A percentile compares a stretch with the other conserved stretches of the same genome.
phyloP scores from a whole-genome alignment of 305 asterid species.

The Rubia occidens region DNA sequence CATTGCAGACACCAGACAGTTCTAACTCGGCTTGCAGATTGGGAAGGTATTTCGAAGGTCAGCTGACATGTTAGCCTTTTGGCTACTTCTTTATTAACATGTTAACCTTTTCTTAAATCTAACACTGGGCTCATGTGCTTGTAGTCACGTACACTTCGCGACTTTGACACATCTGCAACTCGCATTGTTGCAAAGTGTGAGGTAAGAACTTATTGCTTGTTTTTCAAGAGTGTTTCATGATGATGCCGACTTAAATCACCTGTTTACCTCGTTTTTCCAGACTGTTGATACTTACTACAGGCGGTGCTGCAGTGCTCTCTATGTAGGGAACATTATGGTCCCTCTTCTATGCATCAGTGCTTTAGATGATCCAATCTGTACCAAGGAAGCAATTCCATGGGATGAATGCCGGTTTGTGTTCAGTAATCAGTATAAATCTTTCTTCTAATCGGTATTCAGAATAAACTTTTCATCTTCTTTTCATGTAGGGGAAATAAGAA shows the following conservation, averaged over 20 bases:
- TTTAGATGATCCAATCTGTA: constrained; percentile 89
- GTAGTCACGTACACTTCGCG: constrained; percentile 69
- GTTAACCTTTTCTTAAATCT: neutral
- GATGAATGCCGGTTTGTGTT: constrained; percentile 80
- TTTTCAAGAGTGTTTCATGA: neutral
- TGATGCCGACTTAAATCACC: constrained; percentile 16
- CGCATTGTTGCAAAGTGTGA: constrained; percentile 69
- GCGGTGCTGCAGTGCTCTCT: constrained; percentile 62
- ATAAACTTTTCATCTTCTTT: neutral
- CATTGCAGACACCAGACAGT: constrained; percentile 65
- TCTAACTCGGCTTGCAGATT: constrained; percentile 75
- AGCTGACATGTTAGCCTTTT: constrained; percentile 10
- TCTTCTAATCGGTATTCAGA: neutral
- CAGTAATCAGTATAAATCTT: neutral
- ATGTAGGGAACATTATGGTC: constrained; percentile 56
- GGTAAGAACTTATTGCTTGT: constrained; percentile 36
- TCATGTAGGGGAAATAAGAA: constrained; percentile 60
- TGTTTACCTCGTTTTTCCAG: constrained; percentile 28
- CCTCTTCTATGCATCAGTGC: constrained; percentile 86
- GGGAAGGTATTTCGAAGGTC: constrained; percentile 93
- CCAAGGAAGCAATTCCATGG: constrained; percentile 91
- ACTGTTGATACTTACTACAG: constrained; percentile 94
- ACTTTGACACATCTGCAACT: constrained; percentile 75
- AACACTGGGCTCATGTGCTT: constrained; percentile 11
- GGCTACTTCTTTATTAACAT: neutral